Conservation (phyloP, 345 rosid genomes). For the Erucastrum elatum region DNA sequence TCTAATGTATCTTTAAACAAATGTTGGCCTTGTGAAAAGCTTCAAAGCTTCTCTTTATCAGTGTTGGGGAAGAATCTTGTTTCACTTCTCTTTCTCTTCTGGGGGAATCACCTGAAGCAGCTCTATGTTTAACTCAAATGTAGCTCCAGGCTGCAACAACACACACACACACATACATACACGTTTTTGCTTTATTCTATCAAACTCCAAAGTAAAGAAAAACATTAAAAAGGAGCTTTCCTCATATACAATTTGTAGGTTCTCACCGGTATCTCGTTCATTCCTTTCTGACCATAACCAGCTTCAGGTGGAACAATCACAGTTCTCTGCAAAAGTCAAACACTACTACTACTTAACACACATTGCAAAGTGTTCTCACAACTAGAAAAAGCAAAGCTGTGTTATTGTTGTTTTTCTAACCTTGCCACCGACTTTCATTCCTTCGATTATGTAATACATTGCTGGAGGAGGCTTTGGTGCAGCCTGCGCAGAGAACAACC, state of each 20-base stretch:
- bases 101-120: slow-evolving; percentile 64
- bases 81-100: slow-evolving; percentile 47
- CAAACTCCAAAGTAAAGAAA: neutral
- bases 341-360: neutral
- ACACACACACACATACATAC: neutral
- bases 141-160: slow-evolving; percentile 68
- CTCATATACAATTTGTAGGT: slow-evolving; percentile 38
- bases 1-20: slow-evolving; percentile 21
- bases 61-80: neutral
- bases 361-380: neutral
- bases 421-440: slow-evolving; percentile 96
- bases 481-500: slow-evolving; percentile 92
- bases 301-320: slow-evolving; percentile 84
- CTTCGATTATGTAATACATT: slow-evolving; percentile 70
- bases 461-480: slow-evolving; percentile 98
- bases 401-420: slow-evolving; percentile 29
- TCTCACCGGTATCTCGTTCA: slow-evolving; percentile 91
- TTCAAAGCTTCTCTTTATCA: slow-evolving; percentile 2
- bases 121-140: slow-evolving; percentile 81
- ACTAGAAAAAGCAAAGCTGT: neutral
- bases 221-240: slow-evolving; percentile 25
- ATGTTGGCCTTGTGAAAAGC: slow-evolving; percentile 41
- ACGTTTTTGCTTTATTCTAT: slow-evolving; percentile 12
- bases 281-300: slow-evolving; percentile 80
- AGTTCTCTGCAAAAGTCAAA: slow-evolving; percentile 58